A percentile compares a stretch with the other conserved stretches of the same genome.
These are phyloP conservation scores for Beta vulgaris DNA, from an alignment of 148 eudicot species.

Conservation along the genomic window DNA sequence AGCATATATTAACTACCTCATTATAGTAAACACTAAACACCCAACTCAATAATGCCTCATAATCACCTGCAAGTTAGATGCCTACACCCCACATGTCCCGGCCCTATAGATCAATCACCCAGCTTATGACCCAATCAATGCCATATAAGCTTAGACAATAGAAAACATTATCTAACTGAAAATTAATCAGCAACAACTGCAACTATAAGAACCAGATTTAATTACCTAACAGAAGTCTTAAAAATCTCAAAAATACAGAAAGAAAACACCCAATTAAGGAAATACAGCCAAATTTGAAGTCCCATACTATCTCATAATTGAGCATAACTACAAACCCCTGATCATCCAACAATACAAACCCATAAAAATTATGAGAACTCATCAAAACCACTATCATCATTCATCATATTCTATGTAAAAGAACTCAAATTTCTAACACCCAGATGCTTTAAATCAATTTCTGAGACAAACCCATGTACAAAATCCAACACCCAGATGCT, in stretches of 20 bases:
- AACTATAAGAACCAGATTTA: not conserved
- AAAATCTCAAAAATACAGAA: not conserved
- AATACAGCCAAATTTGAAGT: not conserved
- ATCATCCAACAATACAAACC: not conserved
- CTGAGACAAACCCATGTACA: constrained; percentile 21
- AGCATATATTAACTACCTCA: not conserved
- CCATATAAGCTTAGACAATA: not conserved
- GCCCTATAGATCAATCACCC: not conserved
- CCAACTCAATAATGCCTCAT: not conserved
- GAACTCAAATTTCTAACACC: constrained; percentile 2
- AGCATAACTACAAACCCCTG: not conserved
- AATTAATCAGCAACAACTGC: not conserved
- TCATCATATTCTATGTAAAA: constrained; percentile 4
- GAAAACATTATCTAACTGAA: not conserved
- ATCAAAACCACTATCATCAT: not conserved
- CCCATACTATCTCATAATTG: not conserved
- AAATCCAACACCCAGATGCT: not conserved
- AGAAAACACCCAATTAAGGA: not conserved
- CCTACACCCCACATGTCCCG: not conserved
- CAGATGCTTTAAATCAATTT: constrained; percentile 14
- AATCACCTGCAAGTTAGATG: not conserved
- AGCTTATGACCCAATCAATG: not conserved
- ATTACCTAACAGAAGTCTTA: not conserved
- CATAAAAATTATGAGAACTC: constrained; percentile 11
- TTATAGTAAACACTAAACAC: not conserved